Percentiles rank a stretch among this genome's conserved stretches.
phyloP scores from a whole-genome alignment of 2,329 filamentous ascomycete genomes.

The Diplodia mutila region DNA sequence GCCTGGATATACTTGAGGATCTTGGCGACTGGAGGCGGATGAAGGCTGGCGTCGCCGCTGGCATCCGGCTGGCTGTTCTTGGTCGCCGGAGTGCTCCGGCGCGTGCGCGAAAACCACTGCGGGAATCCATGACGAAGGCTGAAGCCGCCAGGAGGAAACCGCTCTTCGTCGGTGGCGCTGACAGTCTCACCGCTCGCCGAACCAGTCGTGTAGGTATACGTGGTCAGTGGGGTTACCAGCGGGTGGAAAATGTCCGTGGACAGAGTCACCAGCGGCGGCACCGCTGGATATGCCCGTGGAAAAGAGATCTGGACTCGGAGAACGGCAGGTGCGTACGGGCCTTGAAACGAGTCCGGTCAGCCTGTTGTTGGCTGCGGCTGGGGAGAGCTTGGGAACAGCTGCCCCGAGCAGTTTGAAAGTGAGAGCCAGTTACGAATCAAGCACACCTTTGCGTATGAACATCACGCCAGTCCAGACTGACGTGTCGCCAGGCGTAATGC shows the following conservation, averaged over 20 bases:
- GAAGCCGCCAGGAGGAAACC: slow-evolving; percentile 85
- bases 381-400: slow-evolving; percentile 4
- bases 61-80: slow-evolving; percentile 9
- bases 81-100: slow-evolving; percentile 31
- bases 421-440: slow-evolving; percentile 25
- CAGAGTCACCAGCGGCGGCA: slow-evolving; percentile 86
- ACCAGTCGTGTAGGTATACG: slow-evolving; percentile 86
- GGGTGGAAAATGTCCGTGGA: slow-evolving; percentile 94
- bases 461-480: slow-evolving; percentile 87
- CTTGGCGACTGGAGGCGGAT: slow-evolving; percentile 46
- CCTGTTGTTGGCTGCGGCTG: slow-evolving; percentile 6
- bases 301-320: slow-evolving; percentile 91
- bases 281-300: slow-evolving; percentile 74
- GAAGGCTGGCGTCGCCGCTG: slow-evolving; percentile 23
- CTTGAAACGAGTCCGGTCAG: slow-evolving; percentile 50
- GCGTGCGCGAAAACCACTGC: slow-evolving; percentile 71
- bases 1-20: slow-evolving; percentile 80
- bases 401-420: not conserved
- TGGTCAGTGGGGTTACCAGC: slow-evolving; percentile 88
- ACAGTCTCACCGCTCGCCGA: slow-evolving; percentile 72
- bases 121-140: slow-evolving; percentile 90
- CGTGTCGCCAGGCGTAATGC: slow-evolving; percentile 78
- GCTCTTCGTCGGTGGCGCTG: slow-evolving; percentile 80
- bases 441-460: slow-evolving; percentile 82
- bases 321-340: slow-evolving; percentile 85